Evolutionary conservation across 208 protist genomes (phyloP).

Genomic region (Sergeia podlipaevii): DNA sequence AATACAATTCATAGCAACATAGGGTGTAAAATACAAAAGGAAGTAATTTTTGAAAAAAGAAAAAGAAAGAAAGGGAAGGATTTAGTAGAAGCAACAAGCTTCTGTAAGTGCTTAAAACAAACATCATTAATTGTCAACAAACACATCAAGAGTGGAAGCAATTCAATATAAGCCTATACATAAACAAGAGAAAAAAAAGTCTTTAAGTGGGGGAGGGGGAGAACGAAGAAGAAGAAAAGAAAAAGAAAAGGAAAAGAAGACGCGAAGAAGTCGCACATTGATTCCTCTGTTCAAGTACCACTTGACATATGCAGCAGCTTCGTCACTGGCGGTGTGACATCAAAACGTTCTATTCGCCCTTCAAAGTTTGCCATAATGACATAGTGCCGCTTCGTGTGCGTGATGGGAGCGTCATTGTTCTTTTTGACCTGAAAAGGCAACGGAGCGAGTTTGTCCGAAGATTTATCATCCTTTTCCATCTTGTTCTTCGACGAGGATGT

Average conservation of each 20-base stretch:
- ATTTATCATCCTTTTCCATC: too few relatives aligned
- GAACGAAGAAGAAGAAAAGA: slow-evolving; percentile 5
- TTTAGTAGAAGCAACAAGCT: slow-evolving; percentile 3
- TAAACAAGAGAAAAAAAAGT: slow-evolving; percentile 2
- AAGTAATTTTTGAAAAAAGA: slow-evolving; percentile 4
- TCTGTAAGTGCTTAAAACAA: slow-evolving; percentile 8
- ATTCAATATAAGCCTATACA: slow-evolving; percentile 13
- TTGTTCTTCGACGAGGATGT: too few relatives aligned
- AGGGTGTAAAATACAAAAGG: background rate
- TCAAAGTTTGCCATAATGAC: slow-evolving; percentile 33
- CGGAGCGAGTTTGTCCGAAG: background rate
- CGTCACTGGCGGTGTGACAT: slow-evolving; percentile 16
- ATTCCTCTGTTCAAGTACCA: background rate
- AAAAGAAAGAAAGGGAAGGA: background rate
- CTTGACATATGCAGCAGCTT: background rate
- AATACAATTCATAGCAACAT: slow-evolving; percentile 9
- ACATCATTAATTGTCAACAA: slow-evolving; percentile 4
- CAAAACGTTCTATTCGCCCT: slow-evolving; percentile 30
- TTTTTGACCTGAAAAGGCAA: background rate
- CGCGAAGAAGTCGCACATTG: background rate
- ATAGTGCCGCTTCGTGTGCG: slow-evolving; percentile 11
- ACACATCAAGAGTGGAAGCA: background rate
- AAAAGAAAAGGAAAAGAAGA: slow-evolving; percentile 12
- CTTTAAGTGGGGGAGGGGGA: slow-evolving; percentile 1
- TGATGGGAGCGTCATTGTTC: background rate